These are phyloP conservation scores for Yamadazyma atmosphaerica DNA, from an alignment of 1,139 yeast species.

Conservation along the genomic window DNA sequence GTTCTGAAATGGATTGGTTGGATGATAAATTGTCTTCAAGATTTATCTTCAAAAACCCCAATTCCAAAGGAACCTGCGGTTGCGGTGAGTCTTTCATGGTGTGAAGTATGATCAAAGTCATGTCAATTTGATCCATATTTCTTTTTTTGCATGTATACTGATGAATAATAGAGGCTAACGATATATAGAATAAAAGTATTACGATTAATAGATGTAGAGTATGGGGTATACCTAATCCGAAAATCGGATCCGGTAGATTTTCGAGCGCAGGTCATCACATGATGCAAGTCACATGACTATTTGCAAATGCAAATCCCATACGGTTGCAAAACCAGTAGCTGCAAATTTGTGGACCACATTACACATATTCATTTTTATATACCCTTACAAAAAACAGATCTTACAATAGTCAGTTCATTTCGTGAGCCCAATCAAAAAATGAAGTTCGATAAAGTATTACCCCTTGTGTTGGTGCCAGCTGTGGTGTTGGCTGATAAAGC, in stretches of 20 bases:
- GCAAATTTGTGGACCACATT: conserved; percentile 8
- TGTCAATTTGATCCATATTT: neutral
- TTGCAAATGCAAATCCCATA: neutral
- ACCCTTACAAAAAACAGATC: neutral
- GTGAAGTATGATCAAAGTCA: conserved; percentile 24
- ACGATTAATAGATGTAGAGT: neutral
- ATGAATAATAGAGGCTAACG: too few species aligned
- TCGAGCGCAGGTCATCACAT: neutral
- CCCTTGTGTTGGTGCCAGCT: neutral
- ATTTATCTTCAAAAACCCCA: conserved; percentile 91
- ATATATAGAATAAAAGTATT: neutral
- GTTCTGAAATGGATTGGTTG: conserved; percentile 98
- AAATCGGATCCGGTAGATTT: neutral
- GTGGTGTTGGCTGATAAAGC: conserved; percentile 34
- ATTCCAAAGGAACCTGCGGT: conserved; percentile 96
- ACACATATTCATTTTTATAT: neutral
- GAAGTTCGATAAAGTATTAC: conserved; percentile 2
- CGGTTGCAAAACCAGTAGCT: conserved; percentile 4
- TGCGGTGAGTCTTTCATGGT: conserved; percentile 99
- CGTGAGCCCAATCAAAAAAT: too few species aligned
- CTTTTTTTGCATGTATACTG: neutral
- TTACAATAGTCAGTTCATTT: too few species aligned
- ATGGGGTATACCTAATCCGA: neutral
- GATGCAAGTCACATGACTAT: neutral
- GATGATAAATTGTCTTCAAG: conserved; percentile 89